Evolutionary conservation across 2,329 filamentous ascomycete genomes (phyloP).

Genomic region (Xylariomycetidae sp.): DNA sequence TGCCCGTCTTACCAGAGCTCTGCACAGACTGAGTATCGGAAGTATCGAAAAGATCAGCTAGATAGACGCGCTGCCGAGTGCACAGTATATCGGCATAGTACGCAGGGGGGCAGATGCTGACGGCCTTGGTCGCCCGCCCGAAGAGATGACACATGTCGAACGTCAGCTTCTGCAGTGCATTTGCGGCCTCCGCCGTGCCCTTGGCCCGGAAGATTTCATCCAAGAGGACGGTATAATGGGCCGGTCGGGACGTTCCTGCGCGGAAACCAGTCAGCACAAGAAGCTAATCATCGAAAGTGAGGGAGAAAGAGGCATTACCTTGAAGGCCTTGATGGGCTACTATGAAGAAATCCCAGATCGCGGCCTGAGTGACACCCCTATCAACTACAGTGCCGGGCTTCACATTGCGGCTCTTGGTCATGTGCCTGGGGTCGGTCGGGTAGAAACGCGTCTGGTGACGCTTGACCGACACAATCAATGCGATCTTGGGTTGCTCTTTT

Average conservation of each 20-base stretch:
- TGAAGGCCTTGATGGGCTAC: conserved; percentile 75
- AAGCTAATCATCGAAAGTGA: neutral
- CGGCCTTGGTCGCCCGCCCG: conserved; percentile 80
- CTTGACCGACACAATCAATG: conserved; percentile 78
- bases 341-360: conserved; percentile 79
- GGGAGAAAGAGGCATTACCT: no score
- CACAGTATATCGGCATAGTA: conserved; percentile 89
- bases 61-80: conserved; percentile 67
- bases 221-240: conserved; percentile 73
- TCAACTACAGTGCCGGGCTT: conserved; percentile 77
- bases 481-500: conserved; percentile 52
- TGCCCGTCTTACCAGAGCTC: neutral
- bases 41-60: conserved; percentile 55
- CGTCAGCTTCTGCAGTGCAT: conserved; percentile 66
- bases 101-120: conserved; percentile 79
- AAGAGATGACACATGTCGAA: conserved; percentile 79
- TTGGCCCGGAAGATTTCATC: conserved; percentile 58
- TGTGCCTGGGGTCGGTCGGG: conserved; percentile 48
- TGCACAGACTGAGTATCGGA: conserved; percentile 25
- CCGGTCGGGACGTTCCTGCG: conserved; percentile 64
- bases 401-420: conserved; percentile 54
- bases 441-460: conserved; percentile 86
- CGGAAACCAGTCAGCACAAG: conserved; percentile 3
- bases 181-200: conserved; percentile 41
- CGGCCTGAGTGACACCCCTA: conserved; percentile 69